Evolutionary conservation across 768 basidiomycete species (phyloP), one percentile per base, ranked within the genome.

Genomic region (Coprinopsis marcescibilis): DNA sequence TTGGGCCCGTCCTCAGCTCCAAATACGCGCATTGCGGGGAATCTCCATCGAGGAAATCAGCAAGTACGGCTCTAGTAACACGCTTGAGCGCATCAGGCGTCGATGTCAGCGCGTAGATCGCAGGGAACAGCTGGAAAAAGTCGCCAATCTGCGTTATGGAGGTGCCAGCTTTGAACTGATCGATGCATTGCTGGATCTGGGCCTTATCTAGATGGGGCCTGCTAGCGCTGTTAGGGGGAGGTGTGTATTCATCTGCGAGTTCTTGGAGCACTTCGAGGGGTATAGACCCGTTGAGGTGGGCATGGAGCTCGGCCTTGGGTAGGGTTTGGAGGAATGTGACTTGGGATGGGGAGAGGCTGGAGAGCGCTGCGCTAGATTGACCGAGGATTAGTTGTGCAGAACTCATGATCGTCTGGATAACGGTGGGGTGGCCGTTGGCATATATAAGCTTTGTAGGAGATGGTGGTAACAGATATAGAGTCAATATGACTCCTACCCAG

Each of bases 301-400:
- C 89, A 51, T 91, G 89, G 0, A 92, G 73, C 58, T 93, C 89
- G 1, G 89, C 87, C 62, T 92, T 92, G 8, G 84, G 84, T 0
- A 90, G 70, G 1, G 51, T 47, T 39, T 76, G 68, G 34, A 92
- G 66, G 61, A 90, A 91, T 4, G 59, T 27, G 19, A 81, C 41
- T 52, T 89, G 80, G 4, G 63, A 51, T 0, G 66, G 52, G 8
- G 67, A 65, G 19, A 90, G 71, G 1, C 80, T 75, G 1, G 55
- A 59, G 11, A 89, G 63, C 0, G 89, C 89, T 0, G 49, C 55
- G 0, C 72, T 69, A 1, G 80, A 72, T 2, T 68, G 69, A 5
- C 72, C 75, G 30, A 8, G 30, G 8, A 32, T 32, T n/a, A n/a
- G 30, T 32, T 3, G 20, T 12, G 12, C 37, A 26, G 36, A 38